Conservation (phyloP, 2,329 filamentous ascomycete genomes). For the Dothiorella sarmentorum region DNA sequence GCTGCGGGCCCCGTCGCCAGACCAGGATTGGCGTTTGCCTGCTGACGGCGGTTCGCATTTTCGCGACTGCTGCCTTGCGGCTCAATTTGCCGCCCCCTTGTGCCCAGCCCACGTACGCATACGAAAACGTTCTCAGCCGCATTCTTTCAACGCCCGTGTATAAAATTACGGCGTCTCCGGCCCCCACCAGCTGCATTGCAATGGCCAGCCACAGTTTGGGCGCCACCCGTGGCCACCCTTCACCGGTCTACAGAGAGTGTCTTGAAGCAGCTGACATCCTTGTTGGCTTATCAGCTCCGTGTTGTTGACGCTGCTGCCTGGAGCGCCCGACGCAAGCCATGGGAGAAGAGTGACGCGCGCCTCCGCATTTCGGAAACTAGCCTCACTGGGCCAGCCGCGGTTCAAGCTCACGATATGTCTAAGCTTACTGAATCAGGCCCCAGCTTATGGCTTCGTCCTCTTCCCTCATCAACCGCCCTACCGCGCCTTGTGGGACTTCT, state of each 20-base stretch:
- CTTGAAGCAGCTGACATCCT: neutral
- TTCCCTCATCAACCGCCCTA: too few species aligned
- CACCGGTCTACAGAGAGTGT: neutral
- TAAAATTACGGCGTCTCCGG: neutral
- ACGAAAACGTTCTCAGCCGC: constrained; percentile 11
- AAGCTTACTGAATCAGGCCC: too few species aligned
- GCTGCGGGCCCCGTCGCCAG: neutral
- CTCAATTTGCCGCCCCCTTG: neutral
- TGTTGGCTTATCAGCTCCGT: constrained; percentile 3
- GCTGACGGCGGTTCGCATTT: constrained; percentile 16
- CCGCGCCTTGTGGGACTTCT: neutral
- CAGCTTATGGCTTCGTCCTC: too few species aligned
- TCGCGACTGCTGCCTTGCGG: constrained; percentile 17
- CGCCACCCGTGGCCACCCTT: neutral
- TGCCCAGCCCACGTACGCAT: neutral
- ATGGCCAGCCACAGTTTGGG: neutral
- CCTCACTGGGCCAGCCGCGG: neutral
- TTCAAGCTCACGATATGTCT: neutral
- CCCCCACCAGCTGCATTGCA: neutral
- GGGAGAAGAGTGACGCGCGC: neutral
- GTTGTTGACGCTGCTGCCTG: constrained; percentile 4
- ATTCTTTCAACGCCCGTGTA: neutral
- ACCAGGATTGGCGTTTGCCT: neutral
- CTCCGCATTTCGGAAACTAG: neutral
- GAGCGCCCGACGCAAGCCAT: constrained; percentile 1